Evolutionary conservation across 1,139 yeast species (phyloP), one percentile per base, ranked within the genome.

Genomic region (Blastobotrys arbuscula): DNA sequence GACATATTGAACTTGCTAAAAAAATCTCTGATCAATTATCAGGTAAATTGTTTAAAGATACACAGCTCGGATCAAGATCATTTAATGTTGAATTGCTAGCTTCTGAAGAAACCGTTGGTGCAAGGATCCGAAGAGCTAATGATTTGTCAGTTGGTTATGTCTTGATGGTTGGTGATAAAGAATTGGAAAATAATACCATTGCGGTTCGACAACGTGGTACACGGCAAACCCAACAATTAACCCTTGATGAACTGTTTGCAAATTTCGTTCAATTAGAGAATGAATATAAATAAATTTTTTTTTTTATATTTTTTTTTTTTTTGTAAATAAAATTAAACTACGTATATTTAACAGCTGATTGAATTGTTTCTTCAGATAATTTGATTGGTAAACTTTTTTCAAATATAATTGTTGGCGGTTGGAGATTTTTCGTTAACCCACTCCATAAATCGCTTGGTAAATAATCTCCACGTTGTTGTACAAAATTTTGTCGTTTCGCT

Each of bases 111-210:
- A 81, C 96, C 2, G 81, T 90, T 21, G 92, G 95, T 0, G 78
- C 76, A 50, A 75, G 96, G 62, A 80, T 89, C 50, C 82, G 84
- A 60, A 89, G 89, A 52, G 88, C 96, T 4, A 72, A 84, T 23
- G 71, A 74, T 47, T 82, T 82, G 60, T 90, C 92, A 1, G 89
- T 85, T 63, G 84, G 88, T 15, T 92, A 79, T 62, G 78, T 92
- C 44, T 70, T 90, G 30, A 77, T 89, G 70, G 76, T 92, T 44
- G 99, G 99, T 26, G 97, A 89, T 60, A 79, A 80, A 58, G 99
- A 92, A 63, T 70, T 84, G 8, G 79, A 76, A 48, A 69, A 70
- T 39, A 77, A 78, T 0, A 78, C 78, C 1, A 73, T 83, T 24
- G 82, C 95, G 2, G 76, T 92, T 5, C 76, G 97, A 60, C 68